Conservation (phyloP, 495 filamentous ascomycete species). For the Staphylotrichum longicolle region DNA sequence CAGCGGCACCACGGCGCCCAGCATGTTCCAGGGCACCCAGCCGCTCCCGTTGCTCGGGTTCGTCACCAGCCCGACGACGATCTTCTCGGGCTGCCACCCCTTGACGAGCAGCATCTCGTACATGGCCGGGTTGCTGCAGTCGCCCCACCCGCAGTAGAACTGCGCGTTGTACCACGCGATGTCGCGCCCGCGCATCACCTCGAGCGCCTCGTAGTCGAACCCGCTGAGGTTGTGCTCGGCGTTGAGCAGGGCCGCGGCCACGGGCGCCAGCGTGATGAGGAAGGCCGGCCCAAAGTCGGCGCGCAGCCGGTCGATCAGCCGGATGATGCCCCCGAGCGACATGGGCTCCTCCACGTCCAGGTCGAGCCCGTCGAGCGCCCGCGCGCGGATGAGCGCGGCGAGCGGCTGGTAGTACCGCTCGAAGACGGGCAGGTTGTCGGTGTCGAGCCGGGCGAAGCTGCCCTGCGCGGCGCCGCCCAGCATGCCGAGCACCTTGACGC, state of each 20-base stretch:
- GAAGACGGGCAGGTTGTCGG: conserved; percentile 48
- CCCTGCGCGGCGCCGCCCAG: conserved; percentile 77
- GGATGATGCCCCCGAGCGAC: conserved; percentile 66
- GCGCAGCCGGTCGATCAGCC: conserved; percentile 73
- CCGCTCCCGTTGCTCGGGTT: conserved; percentile 66
- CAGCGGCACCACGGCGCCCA: conserved; percentile 38
- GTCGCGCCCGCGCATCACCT: conserved; percentile 60
- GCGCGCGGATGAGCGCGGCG: conserved; percentile 55
- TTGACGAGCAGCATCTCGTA: conserved; percentile 72
- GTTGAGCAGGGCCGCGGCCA: conserved; percentile 65
- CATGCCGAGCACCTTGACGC: conserved; percentile 77
- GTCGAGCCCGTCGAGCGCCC: conserved; percentile 70
- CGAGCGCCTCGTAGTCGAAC: conserved; percentile 71
- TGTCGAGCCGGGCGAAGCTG: conserved; percentile 62
- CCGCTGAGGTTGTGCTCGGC: conserved; percentile 62
- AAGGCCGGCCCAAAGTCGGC: conserved; percentile 68
- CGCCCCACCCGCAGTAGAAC: conserved; percentile 85
- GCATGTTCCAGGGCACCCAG: conserved; percentile 38
- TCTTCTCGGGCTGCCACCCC: conserved; percentile 66
- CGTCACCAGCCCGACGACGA: conserved; percentile 75
- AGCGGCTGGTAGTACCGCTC: conserved; percentile 67
- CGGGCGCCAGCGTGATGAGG: conserved; percentile 75
- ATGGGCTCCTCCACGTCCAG: conserved; percentile 82
- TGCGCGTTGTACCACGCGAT: conserved; percentile 83
- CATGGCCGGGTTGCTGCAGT: conserved; percentile 53